These are phyloP conservation scores for Furcasterigmium furcatum DNA, from an alignment of 2,329 filamentous ascomycete species.

Conservation along the genomic window DNA sequence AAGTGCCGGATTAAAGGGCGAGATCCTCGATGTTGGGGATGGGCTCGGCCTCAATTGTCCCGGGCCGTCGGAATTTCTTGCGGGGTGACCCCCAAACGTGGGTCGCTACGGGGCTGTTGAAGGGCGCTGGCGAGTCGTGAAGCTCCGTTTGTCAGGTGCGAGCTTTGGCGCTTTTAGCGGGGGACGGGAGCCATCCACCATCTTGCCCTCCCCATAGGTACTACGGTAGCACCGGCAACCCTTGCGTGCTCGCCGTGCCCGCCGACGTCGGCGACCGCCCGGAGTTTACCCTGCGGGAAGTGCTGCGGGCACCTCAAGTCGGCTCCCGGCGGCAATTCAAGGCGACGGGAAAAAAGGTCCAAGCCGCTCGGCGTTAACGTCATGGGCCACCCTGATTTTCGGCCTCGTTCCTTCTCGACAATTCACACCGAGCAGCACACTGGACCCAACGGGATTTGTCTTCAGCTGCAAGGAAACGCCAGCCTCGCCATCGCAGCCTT, in stretches of 20 bases:
- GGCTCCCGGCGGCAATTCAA: conserved; percentile 2
- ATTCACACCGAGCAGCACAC: conserved; percentile 1
- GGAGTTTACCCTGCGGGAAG: too few species aligned
- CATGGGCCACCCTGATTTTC: neutral
- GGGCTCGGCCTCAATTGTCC: conserved; percentile 19
- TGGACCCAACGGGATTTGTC: too few species aligned
- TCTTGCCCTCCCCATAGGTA: neutral
- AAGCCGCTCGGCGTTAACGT: neutral
- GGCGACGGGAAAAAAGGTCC: neutral
- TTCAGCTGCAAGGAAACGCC: too few species aligned
- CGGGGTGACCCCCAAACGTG: too few species aligned
- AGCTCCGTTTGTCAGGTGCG: neutral
- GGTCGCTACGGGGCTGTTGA: neutral
- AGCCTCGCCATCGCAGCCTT: neutral
- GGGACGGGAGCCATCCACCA: neutral
- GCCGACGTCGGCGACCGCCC: too few species aligned
- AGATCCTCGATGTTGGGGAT: neutral
- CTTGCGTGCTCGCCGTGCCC: too few species aligned
- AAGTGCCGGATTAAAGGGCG: conserved; percentile 4
- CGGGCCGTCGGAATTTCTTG: conserved; percentile 13
- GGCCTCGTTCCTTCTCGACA: conserved; percentile 1
- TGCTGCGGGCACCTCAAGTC: too few species aligned
- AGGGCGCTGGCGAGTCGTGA: conserved; percentile 2
- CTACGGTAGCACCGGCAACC: too few species aligned
- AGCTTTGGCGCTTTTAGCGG: too few species aligned